Evolutionary conservation across 306 rosid species (phyloP), one percentile per base, ranked within the genome.

Genomic region (Dalbergia oliveri): DNA sequence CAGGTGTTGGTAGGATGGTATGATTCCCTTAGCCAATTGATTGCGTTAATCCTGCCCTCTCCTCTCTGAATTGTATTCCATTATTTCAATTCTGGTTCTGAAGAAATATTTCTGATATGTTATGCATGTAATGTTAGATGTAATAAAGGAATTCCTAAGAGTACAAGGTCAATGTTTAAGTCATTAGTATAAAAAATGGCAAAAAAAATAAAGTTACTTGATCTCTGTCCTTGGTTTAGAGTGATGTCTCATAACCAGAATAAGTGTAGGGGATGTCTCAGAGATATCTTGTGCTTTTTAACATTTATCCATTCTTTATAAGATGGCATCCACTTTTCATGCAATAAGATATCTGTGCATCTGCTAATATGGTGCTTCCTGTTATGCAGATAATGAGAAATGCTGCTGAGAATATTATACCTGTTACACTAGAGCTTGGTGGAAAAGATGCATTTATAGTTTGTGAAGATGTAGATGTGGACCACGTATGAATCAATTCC

Each of bases 401-500:
- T 86, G 99, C 99, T 62, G 83, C 98, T 15, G 97, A 91, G 82
- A 93, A 85, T 11, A 97, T 96, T 73, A 84, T 82, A 70, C 99
- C 98, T 31, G 93, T 96, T 75, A 96, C 99, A 3, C 91, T 96
- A 49, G 99, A 96, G 91, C 94, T 96, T 84, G 99, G 99, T 60
- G 99, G 99, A 79, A 96, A 96, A 92, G 98, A 93, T 88, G 91
- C 97, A 80, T 96, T 96, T 87, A 90, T 96, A 73, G 97, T 96
- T 63, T 96, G 98, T 56, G 97, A 96, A 31, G 98, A 96, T 78
- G 97, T 78, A 71, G 97, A 96, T 89, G 90, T 91, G 90, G 93
- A 96, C 59, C 93, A 79, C 59, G 99, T 93, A 91, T 77, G 93
- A 39, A 66, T 70, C n/a, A 77, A 79, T 79, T 71, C 60, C 8